phyloP scores from a whole-genome alignment of 208 protist genomes.

The Trypanosoma caninum region DNA sequence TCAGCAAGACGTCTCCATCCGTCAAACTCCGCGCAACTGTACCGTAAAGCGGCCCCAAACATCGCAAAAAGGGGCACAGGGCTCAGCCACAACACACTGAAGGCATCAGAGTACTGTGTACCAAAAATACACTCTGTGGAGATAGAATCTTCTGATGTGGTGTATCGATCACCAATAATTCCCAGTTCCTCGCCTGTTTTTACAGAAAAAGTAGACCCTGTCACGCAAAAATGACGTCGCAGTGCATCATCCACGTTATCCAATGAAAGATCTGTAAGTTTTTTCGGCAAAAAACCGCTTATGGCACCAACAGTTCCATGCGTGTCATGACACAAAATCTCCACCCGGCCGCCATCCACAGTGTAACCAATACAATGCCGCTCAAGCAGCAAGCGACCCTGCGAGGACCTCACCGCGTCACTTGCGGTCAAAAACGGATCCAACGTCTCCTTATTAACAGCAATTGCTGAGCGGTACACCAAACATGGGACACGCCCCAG shows the following conservation, averaged over 20 bases:
- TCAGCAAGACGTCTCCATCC: slow-evolving; percentile 24
- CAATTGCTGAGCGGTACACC: slow-evolving; percentile 43
- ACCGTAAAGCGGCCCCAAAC: slow-evolving; percentile 40
- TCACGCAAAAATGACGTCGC: slow-evolving; percentile 31
- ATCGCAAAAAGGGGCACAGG: slow-evolving; percentile 36
- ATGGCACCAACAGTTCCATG: slow-evolving; percentile 36
- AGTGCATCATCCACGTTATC: slow-evolving; percentile 17
- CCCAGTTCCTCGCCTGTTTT: neutral
- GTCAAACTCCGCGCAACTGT: slow-evolving; percentile 36
- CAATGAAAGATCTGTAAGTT: neutral
- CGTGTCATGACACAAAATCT: slow-evolving; percentile 46
- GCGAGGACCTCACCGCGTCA: slow-evolving; percentile 23
- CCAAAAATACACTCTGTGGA: slow-evolving; percentile 2
- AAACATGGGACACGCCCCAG: slow-evolving; percentile 26
- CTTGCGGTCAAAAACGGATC: slow-evolving; percentile 41
- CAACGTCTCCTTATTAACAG: slow-evolving; percentile 40
- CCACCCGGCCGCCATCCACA: slow-evolving; percentile 51
- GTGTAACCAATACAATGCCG: slow-evolving; percentile 70
- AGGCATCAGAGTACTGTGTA: slow-evolving; percentile 1
- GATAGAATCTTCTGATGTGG: too few species aligned
- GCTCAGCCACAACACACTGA: slow-evolving; percentile 29
- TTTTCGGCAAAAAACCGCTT: neutral
- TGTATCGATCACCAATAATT: neutral
- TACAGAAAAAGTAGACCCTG: slow-evolving; percentile 22
- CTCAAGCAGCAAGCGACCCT: slow-evolving; percentile 33